phyloP scores from a whole-genome alignment of 345 rosid genomes.

The Dipteronia sinensis region DNA sequence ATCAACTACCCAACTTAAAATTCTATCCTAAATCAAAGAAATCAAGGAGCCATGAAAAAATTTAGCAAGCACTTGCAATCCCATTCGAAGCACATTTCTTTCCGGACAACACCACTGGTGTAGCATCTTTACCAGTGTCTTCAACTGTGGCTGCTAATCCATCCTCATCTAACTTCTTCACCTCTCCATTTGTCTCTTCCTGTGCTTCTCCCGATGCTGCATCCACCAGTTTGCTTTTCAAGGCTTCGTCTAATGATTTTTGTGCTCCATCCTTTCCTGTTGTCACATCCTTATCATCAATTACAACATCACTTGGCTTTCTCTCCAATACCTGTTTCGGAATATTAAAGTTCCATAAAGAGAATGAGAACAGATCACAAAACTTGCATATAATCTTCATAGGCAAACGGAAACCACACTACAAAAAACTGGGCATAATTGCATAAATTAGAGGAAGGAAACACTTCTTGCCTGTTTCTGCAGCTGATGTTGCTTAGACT shows the following conservation, averaged over 20 bases:
- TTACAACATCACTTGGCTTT: constrained; percentile 16
- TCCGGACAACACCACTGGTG: constrained; percentile 22
- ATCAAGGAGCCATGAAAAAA: background rate
- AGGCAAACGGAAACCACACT: background rate
- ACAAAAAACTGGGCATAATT: background rate
- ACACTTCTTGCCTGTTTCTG: constrained; percentile 54
- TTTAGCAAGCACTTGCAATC: constrained; percentile 52
- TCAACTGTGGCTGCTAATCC: constrained; percentile 23
- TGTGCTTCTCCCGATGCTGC: constrained; percentile 1
- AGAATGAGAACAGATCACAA: background rate
- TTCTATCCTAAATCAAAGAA: constrained; percentile 15
- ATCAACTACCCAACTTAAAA: constrained; percentile 9
- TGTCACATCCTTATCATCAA: background rate
- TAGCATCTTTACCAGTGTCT: constrained; percentile 6
- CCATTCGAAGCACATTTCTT: constrained; percentile 22
- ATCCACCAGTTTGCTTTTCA: constrained; percentile 8
- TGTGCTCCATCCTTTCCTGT: constrained; percentile 20
- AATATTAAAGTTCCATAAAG: background rate
- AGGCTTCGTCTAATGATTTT: constrained; percentile 21
- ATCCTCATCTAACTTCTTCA: constrained; percentile 25
- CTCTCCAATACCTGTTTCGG: constrained; percentile 31
- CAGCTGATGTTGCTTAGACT: constrained; percentile 43
- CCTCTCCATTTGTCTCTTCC: constrained; percentile 33
- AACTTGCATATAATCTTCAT: background rate
- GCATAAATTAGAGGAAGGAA: background rate